These are phyloP conservation scores for Luvunga scandens DNA, from an alignment of 345 rosid species.

Conservation along the genomic window DNA sequence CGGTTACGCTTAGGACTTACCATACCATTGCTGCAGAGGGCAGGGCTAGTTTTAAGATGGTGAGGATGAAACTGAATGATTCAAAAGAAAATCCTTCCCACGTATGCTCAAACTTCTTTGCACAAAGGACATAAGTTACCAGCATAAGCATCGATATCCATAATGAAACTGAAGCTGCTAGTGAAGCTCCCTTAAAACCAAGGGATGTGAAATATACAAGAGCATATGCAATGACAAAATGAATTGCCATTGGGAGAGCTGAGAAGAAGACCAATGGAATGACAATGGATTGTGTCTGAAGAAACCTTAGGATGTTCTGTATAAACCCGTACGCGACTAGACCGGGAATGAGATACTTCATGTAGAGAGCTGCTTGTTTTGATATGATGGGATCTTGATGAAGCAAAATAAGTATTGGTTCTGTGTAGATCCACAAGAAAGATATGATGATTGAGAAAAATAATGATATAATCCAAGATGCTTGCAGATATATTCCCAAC, in stretches of 20 bases:
- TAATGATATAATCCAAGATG: background rate
- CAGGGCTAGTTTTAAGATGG: background rate
- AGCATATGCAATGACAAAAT: background rate
- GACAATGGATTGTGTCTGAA: background rate
- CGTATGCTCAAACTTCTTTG: background rate
- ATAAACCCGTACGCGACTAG: background rate
- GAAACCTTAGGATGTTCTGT: background rate
- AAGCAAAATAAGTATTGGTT: background rate
- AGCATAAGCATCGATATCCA: conserved; percentile 18
- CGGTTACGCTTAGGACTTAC: background rate
- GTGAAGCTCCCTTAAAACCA: background rate
- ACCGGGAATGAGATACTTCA: background rate
- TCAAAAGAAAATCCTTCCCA: background rate
- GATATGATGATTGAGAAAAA: background rate
- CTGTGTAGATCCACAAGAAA: background rate
- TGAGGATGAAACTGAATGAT: background rate
- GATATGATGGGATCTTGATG: background rate
- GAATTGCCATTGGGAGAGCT: background rate
- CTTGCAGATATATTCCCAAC: background rate
- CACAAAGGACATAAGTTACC: background rate
- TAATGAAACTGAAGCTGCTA: background rate
- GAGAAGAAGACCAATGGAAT: background rate
- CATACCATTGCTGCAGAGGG: background rate
- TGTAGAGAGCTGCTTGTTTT: background rate
- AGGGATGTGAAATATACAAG: background rate